Conservation (phyloP, 2,329 filamentous ascomycete species). For the Magnaporthiopsis rhizophila region DNA sequence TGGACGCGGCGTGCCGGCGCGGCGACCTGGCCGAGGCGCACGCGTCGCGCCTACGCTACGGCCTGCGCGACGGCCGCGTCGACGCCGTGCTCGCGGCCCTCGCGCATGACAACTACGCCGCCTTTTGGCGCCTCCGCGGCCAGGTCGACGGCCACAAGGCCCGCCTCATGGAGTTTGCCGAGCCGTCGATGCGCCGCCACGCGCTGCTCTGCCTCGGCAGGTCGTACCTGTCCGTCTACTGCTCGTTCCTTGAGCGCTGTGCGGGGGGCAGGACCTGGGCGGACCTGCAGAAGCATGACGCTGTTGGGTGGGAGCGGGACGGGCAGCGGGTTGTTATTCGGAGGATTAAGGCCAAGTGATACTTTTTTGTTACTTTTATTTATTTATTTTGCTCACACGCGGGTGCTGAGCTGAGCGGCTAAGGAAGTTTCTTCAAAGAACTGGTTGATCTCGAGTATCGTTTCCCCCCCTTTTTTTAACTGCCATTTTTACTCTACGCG, state of each 20-base stretch:
- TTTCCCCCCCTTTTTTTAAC: not conserved
- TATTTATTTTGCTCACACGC: too few species aligned
- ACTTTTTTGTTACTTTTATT: not conserved
- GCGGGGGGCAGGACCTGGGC: slow-evolving; percentile 61
- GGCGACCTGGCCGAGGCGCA: slow-evolving; percentile 68
- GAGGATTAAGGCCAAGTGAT: slow-evolving; percentile 35
- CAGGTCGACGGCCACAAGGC: slow-evolving; percentile 74
- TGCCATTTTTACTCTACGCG: slow-evolving; percentile 14
- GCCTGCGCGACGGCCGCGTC: slow-evolving; percentile 58
- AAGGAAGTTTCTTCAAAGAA: not conserved
- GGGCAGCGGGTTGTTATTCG: slow-evolving; percentile 70
- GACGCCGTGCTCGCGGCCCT: slow-evolving; percentile 62
- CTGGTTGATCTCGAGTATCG: not conserved
- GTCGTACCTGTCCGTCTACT: slow-evolving; percentile 68
- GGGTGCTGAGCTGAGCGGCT: not conserved
- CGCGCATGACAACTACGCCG: slow-evolving; percentile 72
- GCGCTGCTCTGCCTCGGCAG: slow-evolving; percentile 80
- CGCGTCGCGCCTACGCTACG: slow-evolving; percentile 52
- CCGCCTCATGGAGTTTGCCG: slow-evolving; percentile 74
- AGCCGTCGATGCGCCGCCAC: slow-evolving; percentile 63
- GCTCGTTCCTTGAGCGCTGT: slow-evolving; percentile 59
- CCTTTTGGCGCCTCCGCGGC: slow-evolving; percentile 64
- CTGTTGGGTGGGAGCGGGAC: slow-evolving; percentile 79
- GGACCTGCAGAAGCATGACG: slow-evolving; percentile 56
- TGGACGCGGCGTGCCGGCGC: slow-evolving; percentile 84